Percentiles rank a stretch among this genome's conserved stretches.
Conservation (phyloP, 495 filamentous ascomycete species). For the Hypoxylon fragiforme region DNA sequence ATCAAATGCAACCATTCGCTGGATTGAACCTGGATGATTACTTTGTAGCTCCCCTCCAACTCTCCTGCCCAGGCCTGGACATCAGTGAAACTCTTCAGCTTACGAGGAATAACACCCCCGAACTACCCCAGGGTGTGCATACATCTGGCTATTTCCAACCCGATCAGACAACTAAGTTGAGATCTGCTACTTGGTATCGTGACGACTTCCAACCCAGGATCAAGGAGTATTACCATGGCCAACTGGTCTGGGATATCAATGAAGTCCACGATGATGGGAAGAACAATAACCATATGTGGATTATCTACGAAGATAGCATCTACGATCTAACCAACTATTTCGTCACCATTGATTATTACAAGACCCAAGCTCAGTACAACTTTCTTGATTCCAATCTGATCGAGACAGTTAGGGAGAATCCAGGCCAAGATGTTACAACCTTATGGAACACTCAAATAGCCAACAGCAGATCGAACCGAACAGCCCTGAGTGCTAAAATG, state of each 20-base stretch:
- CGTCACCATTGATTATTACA: slow-evolving; percentile 63
- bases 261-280: slow-evolving; percentile 65
- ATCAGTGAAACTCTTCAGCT: slow-evolving; percentile 55
- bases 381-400: slow-evolving; percentile 71
- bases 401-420: slow-evolving; percentile 68
- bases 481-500: slow-evolving; percentile 43
- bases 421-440: slow-evolving; percentile 75
- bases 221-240: slow-evolving; percentile 81
- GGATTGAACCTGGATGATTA: slow-evolving; percentile 81
- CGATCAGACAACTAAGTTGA: slow-evolving; percentile 57
- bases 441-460: slow-evolving; percentile 56
- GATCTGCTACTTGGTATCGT: slow-evolving; percentile 73
- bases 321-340: slow-evolving; percentile 95
- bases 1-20: slow-evolving; percentile 74
- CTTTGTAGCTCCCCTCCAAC: slow-evolving; percentile 77
- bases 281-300: slow-evolving; percentile 72
- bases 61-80: slow-evolving; percentile 71
- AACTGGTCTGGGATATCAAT: slow-evolving; percentile 66
- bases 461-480: slow-evolving; percentile 42
- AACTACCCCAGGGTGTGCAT: slow-evolving; percentile 61
- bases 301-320: slow-evolving; percentile 70
- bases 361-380: slow-evolving; percentile 51
- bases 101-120: slow-evolving; percentile 63
- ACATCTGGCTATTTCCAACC: slow-evolving; percentile 63
- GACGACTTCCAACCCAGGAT: slow-evolving; percentile 76